phyloP scores from a whole-genome alignment of 1,284 basidiomycete species.

The Puccinia triticina region DNA sequence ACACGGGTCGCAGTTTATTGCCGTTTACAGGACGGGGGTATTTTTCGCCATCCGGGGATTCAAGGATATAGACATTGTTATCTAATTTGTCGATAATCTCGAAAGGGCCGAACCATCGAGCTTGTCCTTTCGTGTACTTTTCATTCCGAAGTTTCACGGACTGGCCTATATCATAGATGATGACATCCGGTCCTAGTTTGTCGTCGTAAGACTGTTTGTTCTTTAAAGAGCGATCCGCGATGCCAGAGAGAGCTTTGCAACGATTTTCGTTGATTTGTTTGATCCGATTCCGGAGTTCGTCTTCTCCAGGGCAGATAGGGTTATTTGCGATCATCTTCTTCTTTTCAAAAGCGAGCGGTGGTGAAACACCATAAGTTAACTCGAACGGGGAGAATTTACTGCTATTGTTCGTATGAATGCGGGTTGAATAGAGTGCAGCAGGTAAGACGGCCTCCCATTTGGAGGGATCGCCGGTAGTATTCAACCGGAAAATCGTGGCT shows the following conservation, averaged over 20 bases:
- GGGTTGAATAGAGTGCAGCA: not conserved
- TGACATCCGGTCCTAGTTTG: not conserved
- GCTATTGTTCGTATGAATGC: not conserved
- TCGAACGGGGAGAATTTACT: slow-evolving; percentile 16
- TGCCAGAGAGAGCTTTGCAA: not conserved
- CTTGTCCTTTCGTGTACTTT: not conserved
- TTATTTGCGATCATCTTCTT: not conserved
- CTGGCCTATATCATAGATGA: not conserved
- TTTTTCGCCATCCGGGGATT: too few species aligned
- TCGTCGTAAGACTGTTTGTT: not conserved
- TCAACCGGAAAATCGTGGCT: not conserved
- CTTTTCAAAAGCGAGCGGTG: not conserved
- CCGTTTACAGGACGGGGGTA: too few species aligned
- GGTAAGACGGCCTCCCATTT: slow-evolving; percentile 12
- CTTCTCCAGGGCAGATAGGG: not conserved
- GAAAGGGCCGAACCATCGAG: too few species aligned
- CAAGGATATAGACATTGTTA: too few species aligned
- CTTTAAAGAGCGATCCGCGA: not conserved
- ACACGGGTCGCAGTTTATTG: not conserved
- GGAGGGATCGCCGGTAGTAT: not conserved
- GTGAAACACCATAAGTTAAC: not conserved
- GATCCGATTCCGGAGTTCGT: not conserved
- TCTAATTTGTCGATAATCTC: too few species aligned
- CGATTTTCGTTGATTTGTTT: not conserved
- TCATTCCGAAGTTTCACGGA: slow-evolving; percentile 20